phyloP scores from a whole-genome alignment of 345 rosid species.

The Salix exigua region DNA sequence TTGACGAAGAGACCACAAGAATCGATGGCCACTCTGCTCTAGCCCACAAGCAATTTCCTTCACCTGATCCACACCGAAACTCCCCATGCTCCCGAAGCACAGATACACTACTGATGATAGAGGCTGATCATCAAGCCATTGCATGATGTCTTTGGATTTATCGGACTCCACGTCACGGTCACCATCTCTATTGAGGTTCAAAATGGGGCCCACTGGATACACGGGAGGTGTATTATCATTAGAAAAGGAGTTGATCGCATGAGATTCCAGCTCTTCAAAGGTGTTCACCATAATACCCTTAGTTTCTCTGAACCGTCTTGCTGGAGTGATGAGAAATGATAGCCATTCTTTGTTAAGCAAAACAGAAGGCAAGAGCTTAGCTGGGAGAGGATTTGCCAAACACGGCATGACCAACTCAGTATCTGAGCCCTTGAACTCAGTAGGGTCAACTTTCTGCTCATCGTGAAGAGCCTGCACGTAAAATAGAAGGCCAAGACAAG shows the following conservation, averaged over 20 bases:
- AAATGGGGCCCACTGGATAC: slow-evolving; percentile 8
- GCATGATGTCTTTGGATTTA: neutral
- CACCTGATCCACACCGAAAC: slow-evolving; percentile 9
- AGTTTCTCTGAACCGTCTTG: neutral
- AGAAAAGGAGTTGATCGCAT: neutral
- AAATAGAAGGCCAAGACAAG: too few relatives aligned
- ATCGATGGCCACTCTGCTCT: slow-evolving; percentile 3
- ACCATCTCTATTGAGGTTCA: neutral
- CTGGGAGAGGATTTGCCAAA: neutral
- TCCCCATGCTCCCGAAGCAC: slow-evolving; percentile 22
- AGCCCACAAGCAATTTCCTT: slow-evolving; percentile 11
- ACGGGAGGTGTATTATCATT: neutral
- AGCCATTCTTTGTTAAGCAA: neutral
- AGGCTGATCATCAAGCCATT: slow-evolving; percentile 21
- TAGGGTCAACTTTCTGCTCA: too few relatives aligned
- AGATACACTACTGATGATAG: slow-evolving; percentile 9
- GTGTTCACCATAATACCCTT: slow-evolving; percentile 13
- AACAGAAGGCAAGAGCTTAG: neutral
- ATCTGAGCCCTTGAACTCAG: too few relatives aligned
- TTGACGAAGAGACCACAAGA: slow-evolving; percentile 18
- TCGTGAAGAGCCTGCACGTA: too few relatives aligned
- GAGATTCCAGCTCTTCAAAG: slow-evolving; percentile 6
- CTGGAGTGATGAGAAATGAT: neutral
- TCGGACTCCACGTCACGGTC: too few relatives aligned
- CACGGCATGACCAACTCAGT: too few relatives aligned